phyloP scores from a whole-genome alignment of 1,284 basidiomycete species.

The Baeospora myosura region DNA sequence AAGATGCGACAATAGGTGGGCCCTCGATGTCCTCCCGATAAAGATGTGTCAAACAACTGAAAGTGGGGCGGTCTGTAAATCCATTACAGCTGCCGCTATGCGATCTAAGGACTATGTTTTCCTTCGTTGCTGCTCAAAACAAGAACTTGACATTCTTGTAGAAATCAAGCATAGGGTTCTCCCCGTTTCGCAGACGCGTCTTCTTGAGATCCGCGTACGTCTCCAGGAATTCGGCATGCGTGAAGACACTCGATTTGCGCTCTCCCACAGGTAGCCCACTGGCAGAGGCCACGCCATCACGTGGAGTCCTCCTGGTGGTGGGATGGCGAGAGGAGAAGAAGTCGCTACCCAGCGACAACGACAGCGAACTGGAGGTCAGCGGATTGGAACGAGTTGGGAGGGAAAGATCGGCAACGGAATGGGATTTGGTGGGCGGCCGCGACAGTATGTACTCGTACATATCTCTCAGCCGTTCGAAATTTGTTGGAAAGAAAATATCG shows the following conservation, averaged over 20 bases:
- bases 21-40: no score
- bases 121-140: constrained; percentile 37
- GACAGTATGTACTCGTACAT: constrained; percentile 82
- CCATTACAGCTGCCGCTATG: background rate
- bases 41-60: no score
- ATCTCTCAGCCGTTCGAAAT: constrained; percentile 80
- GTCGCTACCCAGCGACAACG: constrained; percentile 46
- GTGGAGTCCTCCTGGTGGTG: constrained; percentile 48
- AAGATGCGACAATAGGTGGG: no score
- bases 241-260: constrained; percentile 71
- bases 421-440: constrained; percentile 42
- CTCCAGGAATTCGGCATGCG: constrained; percentile 80
- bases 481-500: constrained; percentile 98
- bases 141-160: constrained; percentile 88
- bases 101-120: background rate
- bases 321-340: constrained; percentile 67
- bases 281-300: constrained; percentile 62
- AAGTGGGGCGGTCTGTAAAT: no score
- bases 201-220: constrained; percentile 69
- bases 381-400: constrained; percentile 38
- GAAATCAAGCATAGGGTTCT: constrained; percentile 82
- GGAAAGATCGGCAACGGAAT: constrained; percentile 22
- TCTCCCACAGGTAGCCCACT: constrained; percentile 77
- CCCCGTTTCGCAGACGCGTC: constrained; percentile 68
- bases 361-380: constrained; percentile 40